phyloP scores from a whole-genome alignment of 2,329 filamentous ascomycete species.

The Periconia macrospinosa region DNA sequence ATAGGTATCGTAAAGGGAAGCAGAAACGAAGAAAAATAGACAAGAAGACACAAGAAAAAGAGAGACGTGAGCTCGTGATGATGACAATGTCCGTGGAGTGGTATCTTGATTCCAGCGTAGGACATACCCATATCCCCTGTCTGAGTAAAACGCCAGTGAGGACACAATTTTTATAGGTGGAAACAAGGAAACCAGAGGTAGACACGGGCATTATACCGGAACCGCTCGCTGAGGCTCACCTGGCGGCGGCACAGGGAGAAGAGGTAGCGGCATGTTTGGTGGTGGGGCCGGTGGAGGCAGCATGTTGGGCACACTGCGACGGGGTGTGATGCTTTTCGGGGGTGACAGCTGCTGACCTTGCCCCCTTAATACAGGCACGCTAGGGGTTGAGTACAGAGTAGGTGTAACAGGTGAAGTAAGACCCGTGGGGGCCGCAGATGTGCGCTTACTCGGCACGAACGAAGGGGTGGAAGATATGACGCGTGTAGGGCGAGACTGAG shows the following conservation, averaged over 20 bases:
- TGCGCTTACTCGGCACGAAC: constrained; percentile 26
- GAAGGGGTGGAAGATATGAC: constrained; percentile 35
- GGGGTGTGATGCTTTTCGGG: constrained; percentile 22
- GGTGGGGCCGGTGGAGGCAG: constrained; percentile 51
- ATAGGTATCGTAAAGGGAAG: neutral
- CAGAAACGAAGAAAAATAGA: neutral
- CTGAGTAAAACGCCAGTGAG: neutral
- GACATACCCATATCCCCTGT: neutral
- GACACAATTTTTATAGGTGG: neutral
- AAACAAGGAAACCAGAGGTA: neutral
- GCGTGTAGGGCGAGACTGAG: constrained; percentile 36
- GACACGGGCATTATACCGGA: constrained; percentile 2
- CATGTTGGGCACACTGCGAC: constrained; percentile 43
- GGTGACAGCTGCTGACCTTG: constrained; percentile 16
- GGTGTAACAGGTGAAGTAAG: constrained; percentile 19
- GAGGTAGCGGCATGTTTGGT: constrained; percentile 45
- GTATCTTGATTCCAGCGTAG: neutral
- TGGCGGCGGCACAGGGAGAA: constrained; percentile 38
- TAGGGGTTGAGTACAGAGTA: constrained; percentile 13
- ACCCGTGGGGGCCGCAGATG: constrained; percentile 17
- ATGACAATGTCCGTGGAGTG: neutral
- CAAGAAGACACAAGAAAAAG: neutral
- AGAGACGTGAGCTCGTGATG: constrained; percentile 3
- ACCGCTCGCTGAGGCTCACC: constrained; percentile 5
- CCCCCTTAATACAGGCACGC: constrained; percentile 30